These are phyloP conservation scores for Penicillium canariense DNA, from an alignment of 495 filamentous ascomycete species.

Conservation along the genomic window DNA sequence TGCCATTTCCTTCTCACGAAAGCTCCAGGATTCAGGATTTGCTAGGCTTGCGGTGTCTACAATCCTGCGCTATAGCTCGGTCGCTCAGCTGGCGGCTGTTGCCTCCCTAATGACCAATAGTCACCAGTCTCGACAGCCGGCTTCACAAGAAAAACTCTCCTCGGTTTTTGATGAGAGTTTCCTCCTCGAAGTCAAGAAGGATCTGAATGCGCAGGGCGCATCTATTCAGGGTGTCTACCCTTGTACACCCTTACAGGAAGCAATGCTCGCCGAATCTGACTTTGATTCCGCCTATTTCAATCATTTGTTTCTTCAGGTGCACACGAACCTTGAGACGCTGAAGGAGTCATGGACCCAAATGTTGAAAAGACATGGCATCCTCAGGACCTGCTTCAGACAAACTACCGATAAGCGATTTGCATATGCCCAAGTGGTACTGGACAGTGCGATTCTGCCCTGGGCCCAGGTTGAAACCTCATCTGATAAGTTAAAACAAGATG, in stretches of 20 bases:
- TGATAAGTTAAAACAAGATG: constrained; percentile 13
- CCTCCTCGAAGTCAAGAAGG: constrained; percentile 11
- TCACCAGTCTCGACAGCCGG: background rate
- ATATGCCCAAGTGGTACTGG: constrained; percentile 58
- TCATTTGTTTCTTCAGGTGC: constrained; percentile 48
- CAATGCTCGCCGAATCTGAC: constrained; percentile 62
- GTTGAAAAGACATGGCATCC: constrained; percentile 57
- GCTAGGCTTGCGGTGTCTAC: constrained; percentile 55
- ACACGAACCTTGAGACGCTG: constrained; percentile 38
- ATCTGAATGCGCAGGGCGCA: constrained; percentile 25
- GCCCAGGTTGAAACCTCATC: constrained; percentile 10
- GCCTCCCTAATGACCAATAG: constrained; percentile 17
- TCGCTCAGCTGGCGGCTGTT: constrained; percentile 51
- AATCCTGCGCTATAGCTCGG: constrained; percentile 60
- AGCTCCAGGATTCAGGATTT: constrained; percentile 41
- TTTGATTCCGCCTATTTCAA: constrained; percentile 52
- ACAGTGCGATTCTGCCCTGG: constrained; percentile 25
- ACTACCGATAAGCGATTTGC: constrained; percentile 50
- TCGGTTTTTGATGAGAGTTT: constrained; percentile 14
- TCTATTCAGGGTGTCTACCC: constrained; percentile 58
- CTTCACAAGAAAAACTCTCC: background rate
- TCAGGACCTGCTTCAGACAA: constrained; percentile 61
- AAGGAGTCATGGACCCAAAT: constrained; percentile 49
- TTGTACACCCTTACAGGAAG: constrained; percentile 79
- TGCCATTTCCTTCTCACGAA: constrained; percentile 63